Base-by-base conservation (phyloP, 352 stramenopile species). In the Nothophytophthora sp. region DNA sequence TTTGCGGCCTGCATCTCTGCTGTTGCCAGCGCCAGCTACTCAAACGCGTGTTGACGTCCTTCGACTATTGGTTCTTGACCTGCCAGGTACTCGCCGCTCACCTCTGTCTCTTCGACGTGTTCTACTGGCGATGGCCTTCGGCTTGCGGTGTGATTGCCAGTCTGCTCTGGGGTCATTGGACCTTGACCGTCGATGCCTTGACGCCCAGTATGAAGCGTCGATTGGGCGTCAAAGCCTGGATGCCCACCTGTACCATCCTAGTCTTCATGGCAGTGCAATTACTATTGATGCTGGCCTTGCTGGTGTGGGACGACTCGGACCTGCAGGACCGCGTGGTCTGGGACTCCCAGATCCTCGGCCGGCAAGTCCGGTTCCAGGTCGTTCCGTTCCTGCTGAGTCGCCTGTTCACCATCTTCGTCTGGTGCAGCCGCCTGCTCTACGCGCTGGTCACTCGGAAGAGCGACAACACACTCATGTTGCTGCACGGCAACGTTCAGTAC, bases 191-290 rank as follows among this genome's bases (percentile, higher is more conserved):
- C 7, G 54, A 63, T 24, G 32, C 54, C 2, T 40, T 63, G 16
- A 63, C 46, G 25, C 54, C 54, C 3, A 47, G 37, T 16, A 56
- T 56, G 54, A 62, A 56, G 35, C 45, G 28, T 1, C 39, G 53
- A 37, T 25, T 55, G 15, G 18, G 27, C 1, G 54, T 48, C 24
- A 51, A 49, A 24, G 41, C 44, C 23, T 60, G 43, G 52, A 18
- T 54, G 2, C 13, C 43, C 12, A n/a, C 49, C 4, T 27, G 11
- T 18, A 29, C 25, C 6, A 47, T 51, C 15, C 4, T 46, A 2
- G 3, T 30, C 18, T 58, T 37, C 22, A n/a, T 25, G 20, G 15
- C 34, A 27, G 27, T 57, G n/a, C 28, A 47, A 12, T 9, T 16
- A 2, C 12, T 55, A 5, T 15, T 62, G n/a, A 20, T 51, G 27